Conservation (phyloP, 352 stramenopile species). For the Poterioochromonas sp. region DNA sequence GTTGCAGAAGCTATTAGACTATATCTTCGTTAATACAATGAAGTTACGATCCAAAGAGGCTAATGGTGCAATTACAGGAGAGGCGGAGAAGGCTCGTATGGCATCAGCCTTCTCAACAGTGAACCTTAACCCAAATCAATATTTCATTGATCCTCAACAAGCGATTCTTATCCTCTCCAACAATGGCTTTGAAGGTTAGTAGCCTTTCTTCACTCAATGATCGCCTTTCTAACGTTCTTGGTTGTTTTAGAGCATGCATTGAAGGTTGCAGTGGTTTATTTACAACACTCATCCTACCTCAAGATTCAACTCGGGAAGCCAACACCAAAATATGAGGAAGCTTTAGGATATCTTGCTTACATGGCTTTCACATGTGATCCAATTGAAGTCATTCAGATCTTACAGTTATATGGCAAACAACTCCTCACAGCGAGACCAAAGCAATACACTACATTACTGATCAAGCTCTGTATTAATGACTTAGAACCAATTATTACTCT, state of each 20-base stretch:
- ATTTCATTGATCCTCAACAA: neutral
- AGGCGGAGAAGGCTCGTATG: no score
- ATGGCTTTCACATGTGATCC: neutral
- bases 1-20: neutral
- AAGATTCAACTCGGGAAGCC: neutral
- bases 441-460: neutral
- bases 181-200: neutral
- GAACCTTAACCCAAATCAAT: neutral
- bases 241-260: neutral
- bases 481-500: neutral
- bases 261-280: neutral
- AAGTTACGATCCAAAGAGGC: neutral
- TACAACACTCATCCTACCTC: neutral
- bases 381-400: neutral
- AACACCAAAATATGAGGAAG: neutral
- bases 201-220: neutral
- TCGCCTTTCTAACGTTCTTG: neutral
- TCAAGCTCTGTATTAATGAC: neutral
- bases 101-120: neutral
- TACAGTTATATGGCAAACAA: neutral
- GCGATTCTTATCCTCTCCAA: neutral
- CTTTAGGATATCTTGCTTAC: neutral
- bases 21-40: neutral
- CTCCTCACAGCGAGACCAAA: neutral
- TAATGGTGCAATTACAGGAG: neutral